Evolutionary conservation across 805 yeast genomes (phyloP), one percentile per base, ranked within the genome.

Genomic region (Candida sanyiensis): DNA sequence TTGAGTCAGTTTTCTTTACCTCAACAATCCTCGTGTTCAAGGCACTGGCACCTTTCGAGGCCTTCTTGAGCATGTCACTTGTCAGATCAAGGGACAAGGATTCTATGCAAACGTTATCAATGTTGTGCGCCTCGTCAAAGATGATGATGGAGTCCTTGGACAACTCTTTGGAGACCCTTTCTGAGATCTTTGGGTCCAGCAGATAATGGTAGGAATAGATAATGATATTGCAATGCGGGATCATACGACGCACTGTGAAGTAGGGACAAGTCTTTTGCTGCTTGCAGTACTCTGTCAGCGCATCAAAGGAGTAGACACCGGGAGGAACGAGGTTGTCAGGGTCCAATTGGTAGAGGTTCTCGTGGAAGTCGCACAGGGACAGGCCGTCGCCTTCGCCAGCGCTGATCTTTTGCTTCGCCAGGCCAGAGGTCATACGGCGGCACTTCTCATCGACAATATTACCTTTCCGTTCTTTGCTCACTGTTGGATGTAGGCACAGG

Each of bases 51-150:
- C 97, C 97, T 48, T 80, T 72, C 1, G 95, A 72, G 0, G 98
- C 98, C 48, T 79, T 70, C 52, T 88, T 81, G 44, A 93, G 63
- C 7, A 87, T 77, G 49, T 90, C 97, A 50, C 88, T 95, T 0
- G 97, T 93, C 47, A 93, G 65, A 57, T 93, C 97, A 35, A 93
- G 71, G 6, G 96, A 86, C 29, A 93, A 62, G 0, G 97, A 85
- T 61, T 93, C 99, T 42, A 93, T 93, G 66, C 99, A 93, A 41
- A 93, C 99, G 69, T 93, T 93, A 70, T 93, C 98, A 40, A 93
- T 93, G 63, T 93, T 93, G 61, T 93, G 99, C 34, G 98, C 98
- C 66, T 93, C 99, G 64, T 93, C 99, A 57, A 93, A 93, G 28
- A 93, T 94, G 45, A 93, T 83, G 43, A 93, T 93, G 39, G 94